Conservation (phyloP, 306 rosid species). For the Cotoneaster glaucophyllus region DNA sequence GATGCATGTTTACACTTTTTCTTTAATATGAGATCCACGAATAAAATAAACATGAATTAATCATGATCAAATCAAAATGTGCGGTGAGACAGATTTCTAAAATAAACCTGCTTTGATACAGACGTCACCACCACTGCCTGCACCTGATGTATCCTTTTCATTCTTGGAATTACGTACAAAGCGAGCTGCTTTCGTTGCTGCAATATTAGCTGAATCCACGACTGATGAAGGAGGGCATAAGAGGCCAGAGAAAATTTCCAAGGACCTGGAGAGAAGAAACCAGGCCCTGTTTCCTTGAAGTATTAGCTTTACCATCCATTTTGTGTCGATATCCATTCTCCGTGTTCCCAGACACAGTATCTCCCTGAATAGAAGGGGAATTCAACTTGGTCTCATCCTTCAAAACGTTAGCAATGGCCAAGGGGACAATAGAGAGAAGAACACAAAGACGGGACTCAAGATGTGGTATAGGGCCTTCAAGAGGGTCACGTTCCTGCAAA, state of each 20-base stretch:
- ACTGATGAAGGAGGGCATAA: slow-evolving; percentile 65
- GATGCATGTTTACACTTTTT: neutral
- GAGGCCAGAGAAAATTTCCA: slow-evolving; percentile 64
- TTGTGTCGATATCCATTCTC: slow-evolving; percentile 27
- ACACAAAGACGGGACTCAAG: slow-evolving; percentile 65
- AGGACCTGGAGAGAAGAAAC: slow-evolving; percentile 59
- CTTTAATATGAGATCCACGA: neutral
- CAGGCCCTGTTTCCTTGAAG: slow-evolving; percentile 44
- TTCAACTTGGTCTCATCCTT: slow-evolving; percentile 32
- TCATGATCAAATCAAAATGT: neutral
- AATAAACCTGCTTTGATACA: slow-evolving; percentile 42
- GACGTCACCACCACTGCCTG: slow-evolving; percentile 33
- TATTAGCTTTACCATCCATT: slow-evolving; percentile 25
- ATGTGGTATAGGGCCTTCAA: slow-evolving; percentile 76
- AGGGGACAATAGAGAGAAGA: slow-evolving; percentile 64
- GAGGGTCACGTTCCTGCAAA: slow-evolving; percentile 76
- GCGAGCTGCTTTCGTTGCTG: slow-evolving; percentile 55
- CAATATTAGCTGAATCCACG: slow-evolving; percentile 54
- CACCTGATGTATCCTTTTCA: slow-evolving; percentile 36
- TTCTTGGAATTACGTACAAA: slow-evolving; percentile 38
- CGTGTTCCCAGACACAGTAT: slow-evolving; percentile 6
- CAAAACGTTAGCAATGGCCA: slow-evolving; percentile 53
- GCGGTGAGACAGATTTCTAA: slow-evolving; percentile 9
- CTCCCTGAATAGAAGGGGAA: slow-evolving; percentile 22
- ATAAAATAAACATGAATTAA: neutral